Base-by-base conservation (phyloP, 352 stramenopile species). In the Phytophthora pseudosyringae region DNA sequence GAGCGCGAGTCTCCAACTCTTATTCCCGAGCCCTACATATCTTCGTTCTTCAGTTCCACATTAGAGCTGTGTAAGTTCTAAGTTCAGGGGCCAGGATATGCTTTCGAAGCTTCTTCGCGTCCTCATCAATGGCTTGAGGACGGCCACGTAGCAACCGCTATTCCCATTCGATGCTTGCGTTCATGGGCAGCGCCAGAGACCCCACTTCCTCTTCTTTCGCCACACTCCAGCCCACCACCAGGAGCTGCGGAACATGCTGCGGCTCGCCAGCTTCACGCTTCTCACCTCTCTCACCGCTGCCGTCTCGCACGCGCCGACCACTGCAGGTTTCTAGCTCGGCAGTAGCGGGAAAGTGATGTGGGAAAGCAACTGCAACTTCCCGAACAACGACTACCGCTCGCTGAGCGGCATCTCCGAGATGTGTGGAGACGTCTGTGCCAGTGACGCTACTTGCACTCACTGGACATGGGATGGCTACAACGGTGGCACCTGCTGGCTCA, bases 381-480 rank as follows among this genome's bases (percentile, higher is more conserved):
- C 49, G 6, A 56, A 45, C 12, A 50, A 73, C 45, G 58, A 70
- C 52, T 61, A 62, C 25, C 43, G 55, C 25, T 67, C 47, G 15
- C 4, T 58, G 28, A 47, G 39, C 15, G 68, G 15, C 15, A 57
- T 61, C 40, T 43, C 67, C n/a, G 58, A 73, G n/a, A 65, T 70
- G 2, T 76, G 64, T 25, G 68, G 68, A 13, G 58, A 73, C 28
- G 13, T 69, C 40, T 75, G 67, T 18, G 67, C 56, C 29, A 54
- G 44, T 16, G 53, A 76, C 38, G 44, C 49, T 21, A 48, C 21
- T 18, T 76, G 68, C 58, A 73, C 52, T 18, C 68, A 76, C 43
- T 76, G 63, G 68, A 40, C 36, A 3, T 77, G 69, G 69, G 68
- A 41, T 56, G 54, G 47, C 53, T 77, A 73, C 65, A 75, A 67